Evolutionary conservation across 768 basidiomycete genomes (phyloP), one percentile per base, ranked within the genome.

Genomic region (Suillus decipiens): DNA sequence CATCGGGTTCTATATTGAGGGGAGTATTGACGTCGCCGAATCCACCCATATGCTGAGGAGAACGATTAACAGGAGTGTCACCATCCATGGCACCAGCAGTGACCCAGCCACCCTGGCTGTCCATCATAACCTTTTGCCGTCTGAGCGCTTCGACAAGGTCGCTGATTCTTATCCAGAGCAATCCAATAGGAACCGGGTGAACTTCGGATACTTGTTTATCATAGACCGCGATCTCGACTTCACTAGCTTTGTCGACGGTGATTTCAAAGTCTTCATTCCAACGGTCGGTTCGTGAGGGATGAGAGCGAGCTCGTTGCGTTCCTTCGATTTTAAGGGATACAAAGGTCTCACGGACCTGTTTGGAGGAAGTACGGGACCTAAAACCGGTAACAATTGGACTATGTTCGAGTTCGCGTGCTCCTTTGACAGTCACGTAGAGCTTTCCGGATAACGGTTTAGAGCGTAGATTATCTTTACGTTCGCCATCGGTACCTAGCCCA

Each of bases 251-350:
- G 80, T 99, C 96, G 45, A 99, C 92, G 0, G 89, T 83, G 63
- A 99, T 93, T 76, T 96, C 95, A 66, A 99, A 98, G 63, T 95
- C 93, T 76, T 99, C 96, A 73, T 94, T 93, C 97, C 97, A 99
- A 51, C 92, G 89, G 77, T 99, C 97, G 34, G 90, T 97, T 63
- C 95, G 89, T 11, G 95, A 89, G 9, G 94, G 92, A 73, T 96
- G 95, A 0, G 96, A 95, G 62, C 89, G 88, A 5, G 94, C 96
- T 15, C 93, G 84, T 69, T 95, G 92, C 22, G 93, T 95, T 24
- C 96, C 95, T 80, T 99, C 97, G 12, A 99, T 92, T 72, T 98
- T 97, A 78, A 99, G 86, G 39, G 93, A 93, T 48, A 99, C 92
- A 72, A 87, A 86, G 1, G 97, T 96, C 73, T 99, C 97, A 43